phyloP scores from a whole-genome alignment of 768 basidiomycete species.

The Termitomyces sp. region DNA sequence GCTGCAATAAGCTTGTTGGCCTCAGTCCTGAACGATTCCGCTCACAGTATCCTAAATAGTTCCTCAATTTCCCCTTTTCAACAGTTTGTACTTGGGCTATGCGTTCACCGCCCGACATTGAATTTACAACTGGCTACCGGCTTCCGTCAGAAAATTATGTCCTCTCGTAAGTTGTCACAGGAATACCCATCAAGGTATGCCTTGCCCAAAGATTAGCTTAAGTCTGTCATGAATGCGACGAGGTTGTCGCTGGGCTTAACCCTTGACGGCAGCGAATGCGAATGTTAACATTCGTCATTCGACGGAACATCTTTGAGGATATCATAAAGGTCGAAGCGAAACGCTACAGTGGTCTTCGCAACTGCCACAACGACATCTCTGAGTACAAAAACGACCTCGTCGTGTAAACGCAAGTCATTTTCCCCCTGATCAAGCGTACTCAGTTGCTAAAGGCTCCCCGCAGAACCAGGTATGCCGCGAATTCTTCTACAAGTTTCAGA shows the following conservation, averaged over 20 bases:
- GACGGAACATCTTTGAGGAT: background rate
- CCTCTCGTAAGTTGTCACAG: conserved; percentile 92
- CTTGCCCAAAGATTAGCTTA: too few relatives aligned
- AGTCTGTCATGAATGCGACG: too few relatives aligned
- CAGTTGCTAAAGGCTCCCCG: background rate
- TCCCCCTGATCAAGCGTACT: background rate
- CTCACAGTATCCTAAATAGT: conserved; percentile 88
- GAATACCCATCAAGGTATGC: conserved; percentile 96
- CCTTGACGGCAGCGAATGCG: background rate
- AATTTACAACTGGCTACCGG: conserved; percentile 93
- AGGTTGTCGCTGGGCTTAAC: too few relatives aligned
- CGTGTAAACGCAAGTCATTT: background rate
- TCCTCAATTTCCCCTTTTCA: conserved; percentile 95
- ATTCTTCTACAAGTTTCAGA: too few relatives aligned
- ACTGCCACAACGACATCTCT: background rate
- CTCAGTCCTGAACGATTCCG: conserved; percentile 65
- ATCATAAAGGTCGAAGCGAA: background rate
- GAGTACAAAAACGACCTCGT: background rate
- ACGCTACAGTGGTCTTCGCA: background rate
- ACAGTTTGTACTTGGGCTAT: conserved; percentile 92
- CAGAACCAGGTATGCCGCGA: background rate
- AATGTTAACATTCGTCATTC: background rate
- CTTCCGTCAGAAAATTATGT: conserved; percentile 91
- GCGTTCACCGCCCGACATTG: conserved; percentile 98
- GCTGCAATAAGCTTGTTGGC: conserved; percentile 35